Percentiles rank a stretch among this genome's conserved stretches.
Evolutionary conservation across 306 rosid genomes (phyloP).

Genomic region (Purshia tridentata): DNA sequence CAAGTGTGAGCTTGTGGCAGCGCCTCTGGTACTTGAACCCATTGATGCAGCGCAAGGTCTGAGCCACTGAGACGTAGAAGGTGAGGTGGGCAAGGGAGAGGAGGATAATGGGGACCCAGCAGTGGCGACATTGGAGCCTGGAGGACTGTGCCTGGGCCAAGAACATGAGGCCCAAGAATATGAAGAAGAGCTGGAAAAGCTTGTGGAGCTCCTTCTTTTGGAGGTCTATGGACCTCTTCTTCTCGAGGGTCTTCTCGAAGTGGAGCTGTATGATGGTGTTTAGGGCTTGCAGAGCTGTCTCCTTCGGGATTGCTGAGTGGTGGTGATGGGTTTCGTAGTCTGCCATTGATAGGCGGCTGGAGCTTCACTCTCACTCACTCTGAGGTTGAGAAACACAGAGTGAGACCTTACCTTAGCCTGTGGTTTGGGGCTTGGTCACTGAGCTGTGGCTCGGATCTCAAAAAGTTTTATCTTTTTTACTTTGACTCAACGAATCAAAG

Average conservation of each 20-base stretch:
- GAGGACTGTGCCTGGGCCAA: slow-evolving; percentile 41
- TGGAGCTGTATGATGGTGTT: slow-evolving; percentile 92
- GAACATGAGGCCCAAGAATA: slow-evolving; percentile 62
- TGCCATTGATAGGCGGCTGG: slow-evolving; percentile 40
- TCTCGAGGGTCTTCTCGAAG: slow-evolving; percentile 88
- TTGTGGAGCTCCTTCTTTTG: slow-evolving; percentile 85
- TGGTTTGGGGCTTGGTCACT: no score
- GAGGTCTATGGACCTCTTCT: slow-evolving; percentile 80
- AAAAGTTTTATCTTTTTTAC: neutral
- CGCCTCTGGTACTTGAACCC: slow-evolving; percentile 93
- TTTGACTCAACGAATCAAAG: neutral
- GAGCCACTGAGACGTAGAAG: slow-evolving; percentile 89
- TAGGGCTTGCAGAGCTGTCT: slow-evolving; percentile 69
- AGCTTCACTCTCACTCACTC: neutral
- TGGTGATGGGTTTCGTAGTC: slow-evolving; percentile 42
- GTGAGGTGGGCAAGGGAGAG: slow-evolving; percentile 81
- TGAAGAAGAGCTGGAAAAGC: slow-evolving; percentile 72
- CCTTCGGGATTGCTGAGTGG: slow-evolving; percentile 44
- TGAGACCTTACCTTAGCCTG: no score
- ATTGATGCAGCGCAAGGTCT: slow-evolving; percentile 79
- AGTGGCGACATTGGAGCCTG: slow-evolving; percentile 83
- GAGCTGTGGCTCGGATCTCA: slow-evolving; percentile 4
- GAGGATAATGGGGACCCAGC: slow-evolving; percentile 84
- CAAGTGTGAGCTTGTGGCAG: slow-evolving; percentile 93
- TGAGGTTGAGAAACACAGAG: no score